Base-by-base conservation (phyloP, 2,329 filamentous ascomycete genomes). In the Parasarocladium wereldwijsianum region DNA sequence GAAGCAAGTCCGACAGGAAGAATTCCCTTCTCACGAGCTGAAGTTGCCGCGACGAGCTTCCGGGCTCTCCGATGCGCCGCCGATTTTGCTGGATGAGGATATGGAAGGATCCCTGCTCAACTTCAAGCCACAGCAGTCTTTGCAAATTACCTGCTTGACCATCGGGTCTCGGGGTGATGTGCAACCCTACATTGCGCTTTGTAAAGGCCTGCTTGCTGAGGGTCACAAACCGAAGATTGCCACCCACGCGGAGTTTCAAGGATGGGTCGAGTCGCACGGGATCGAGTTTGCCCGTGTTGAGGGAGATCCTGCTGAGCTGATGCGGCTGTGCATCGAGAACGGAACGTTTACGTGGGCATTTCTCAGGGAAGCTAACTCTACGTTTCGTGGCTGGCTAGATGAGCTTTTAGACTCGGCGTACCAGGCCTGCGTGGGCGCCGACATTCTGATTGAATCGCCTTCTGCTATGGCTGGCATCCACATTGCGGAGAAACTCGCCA, bases 391-490 rank as follows among this genome's bases (percentile, higher is more conserved):
- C n/a, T 98, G 90, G 86, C 75, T 98, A 12, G 86, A 96, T 42
- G 80, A 84, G 24, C 67, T 98, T 14, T 70, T 94, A 20, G 66
- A 65, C 11, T 86, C 84, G 11, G 76, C 85, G 1, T 96, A 80
- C 74, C 54, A 58, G 24, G 84, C 84, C 2, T 96, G 87, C 44
- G 73, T 93, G 51, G 80, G 76, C 15, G 80, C 79, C 2, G 87
- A 98, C 49, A 59, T 98, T 18, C 62, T 98, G 22, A 93, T 98
- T 36, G 90, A 98, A 51, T 93, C 83, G 26, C 90, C 90, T 0
- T 93, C 83, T 34, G 85, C 90, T 10, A 98, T 98, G 90, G 85
- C 80, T 1, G 90, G 90, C 16, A 93, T 98, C 32, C 90, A 98
- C 51, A 93, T 98, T 40, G 90, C 90, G 2, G 90, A 98, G 55